These are phyloP conservation scores for Endocalyx cinctus DNA, from an alignment of 2,329 filamentous ascomycete genomes.

Conservation along the genomic window DNA sequence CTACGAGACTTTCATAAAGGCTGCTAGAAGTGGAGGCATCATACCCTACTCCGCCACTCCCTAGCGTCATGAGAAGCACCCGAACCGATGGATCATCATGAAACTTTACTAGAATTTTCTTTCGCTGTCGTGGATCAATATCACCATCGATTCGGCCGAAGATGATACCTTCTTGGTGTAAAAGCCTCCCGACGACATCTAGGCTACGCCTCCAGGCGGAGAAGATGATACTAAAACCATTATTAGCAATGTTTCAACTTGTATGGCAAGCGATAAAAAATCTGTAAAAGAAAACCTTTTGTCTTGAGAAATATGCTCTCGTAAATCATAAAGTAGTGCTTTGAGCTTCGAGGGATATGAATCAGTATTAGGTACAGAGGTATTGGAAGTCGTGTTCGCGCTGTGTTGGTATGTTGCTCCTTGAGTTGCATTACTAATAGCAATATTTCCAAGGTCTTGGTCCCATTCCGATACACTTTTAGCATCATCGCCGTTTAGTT, in stretches of 20 bases:
- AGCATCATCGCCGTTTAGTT: no score
- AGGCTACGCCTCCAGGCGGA: slow-evolving; percentile 31
- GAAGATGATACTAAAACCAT: slow-evolving; percentile 25
- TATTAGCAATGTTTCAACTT: slow-evolving; percentile 1
- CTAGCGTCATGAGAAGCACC: slow-evolving; percentile 27
- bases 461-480: no score
- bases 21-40: no score
- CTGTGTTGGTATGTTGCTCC: no score
- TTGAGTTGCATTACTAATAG: no score
- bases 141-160: slow-evolving; percentile 25
- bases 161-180: slow-evolving; percentile 15
- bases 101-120: slow-evolving; percentile 19
- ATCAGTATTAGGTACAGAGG: not conserved
- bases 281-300: no score
- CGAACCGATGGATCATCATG: slow-evolving; percentile 14
- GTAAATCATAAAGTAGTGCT: slow-evolving; percentile 18
- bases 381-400: no score
- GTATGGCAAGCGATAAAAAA: no score
- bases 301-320: slow-evolving; percentile 5
- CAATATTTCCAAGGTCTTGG: no score
- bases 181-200: slow-evolving; percentile 20
- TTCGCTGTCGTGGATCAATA: slow-evolving; percentile 14
- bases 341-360: slow-evolving; percentile 16
- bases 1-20: no score
- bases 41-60: slow-evolving; percentile 29